These are phyloP conservation scores for Corymbia calophylla DNA, from an alignment of 441 rosid genomes.

Conservation along the genomic window DNA sequence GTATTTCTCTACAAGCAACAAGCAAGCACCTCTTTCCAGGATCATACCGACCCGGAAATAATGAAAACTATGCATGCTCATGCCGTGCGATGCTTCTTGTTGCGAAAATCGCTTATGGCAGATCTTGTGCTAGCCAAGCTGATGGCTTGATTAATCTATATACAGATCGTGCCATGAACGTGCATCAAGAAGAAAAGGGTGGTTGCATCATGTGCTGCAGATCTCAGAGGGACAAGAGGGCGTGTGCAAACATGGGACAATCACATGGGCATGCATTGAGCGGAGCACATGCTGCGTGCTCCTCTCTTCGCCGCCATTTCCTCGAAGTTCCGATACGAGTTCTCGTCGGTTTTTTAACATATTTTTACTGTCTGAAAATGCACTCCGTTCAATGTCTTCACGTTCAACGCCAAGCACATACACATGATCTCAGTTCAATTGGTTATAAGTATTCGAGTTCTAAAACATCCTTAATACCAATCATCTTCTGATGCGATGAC, in stretches of 20 bases:
- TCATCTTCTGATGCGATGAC: not conserved
- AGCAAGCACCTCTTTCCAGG: not conserved
- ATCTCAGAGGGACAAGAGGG: not conserved
- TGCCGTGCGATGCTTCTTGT: not conserved
- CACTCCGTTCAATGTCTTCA: not conserved
- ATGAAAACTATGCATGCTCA: not conserved
- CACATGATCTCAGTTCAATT: not conserved
- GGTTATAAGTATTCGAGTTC: not conserved
- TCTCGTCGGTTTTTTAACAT: not conserved
- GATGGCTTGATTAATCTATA: not conserved
- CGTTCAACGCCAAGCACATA: not conserved
- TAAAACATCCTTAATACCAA: not conserved
- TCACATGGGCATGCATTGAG: not conserved
- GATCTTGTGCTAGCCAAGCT: not conserved
- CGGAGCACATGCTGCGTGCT: not conserved
- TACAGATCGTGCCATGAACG: not conserved
- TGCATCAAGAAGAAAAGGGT: not conserved
- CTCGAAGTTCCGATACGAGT: not conserved
- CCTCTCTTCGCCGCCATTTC: not conserved
- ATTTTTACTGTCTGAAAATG: not conserved
- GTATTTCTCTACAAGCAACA: not conserved
- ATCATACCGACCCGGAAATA: not conserved
- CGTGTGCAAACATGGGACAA: not conserved
- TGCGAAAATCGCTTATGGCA: not conserved
- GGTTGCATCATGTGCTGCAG: not conserved